Conservation (phyloP, 768 basidiomycete species). For the Macrolepiota fuliginosa region DNA sequence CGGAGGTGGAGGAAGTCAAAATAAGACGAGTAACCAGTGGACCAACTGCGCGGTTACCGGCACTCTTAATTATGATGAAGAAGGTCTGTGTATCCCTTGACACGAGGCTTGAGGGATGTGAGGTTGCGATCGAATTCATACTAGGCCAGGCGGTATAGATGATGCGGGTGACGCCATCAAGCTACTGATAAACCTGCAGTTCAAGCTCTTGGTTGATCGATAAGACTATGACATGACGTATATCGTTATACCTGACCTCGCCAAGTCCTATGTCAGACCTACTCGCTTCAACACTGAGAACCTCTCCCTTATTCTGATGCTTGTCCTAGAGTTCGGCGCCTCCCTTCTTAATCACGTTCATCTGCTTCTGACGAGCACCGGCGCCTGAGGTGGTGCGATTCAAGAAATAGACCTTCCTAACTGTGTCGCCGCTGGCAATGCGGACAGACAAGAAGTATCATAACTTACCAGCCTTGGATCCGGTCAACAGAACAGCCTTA, state of each 20-base stretch:
- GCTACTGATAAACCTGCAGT: conserved; percentile 4
- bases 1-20: conserved; percentile 37
- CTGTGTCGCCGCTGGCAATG: conserved; percentile 21
- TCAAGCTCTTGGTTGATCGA: background rate
- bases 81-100: conserved; percentile 26
- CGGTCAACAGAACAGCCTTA: conserved; percentile 33
- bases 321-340: conserved; percentile 22
- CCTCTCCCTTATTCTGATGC: conserved; percentile 28
- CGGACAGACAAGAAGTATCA: conserved; percentile 32
- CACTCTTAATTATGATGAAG: conserved; percentile 25
- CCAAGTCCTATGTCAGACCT: conserved; percentile 24
- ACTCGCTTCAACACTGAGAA: conserved; percentile 26
- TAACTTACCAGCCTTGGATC: conserved; percentile 35
- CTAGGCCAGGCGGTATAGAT: conserved; percentile 42
- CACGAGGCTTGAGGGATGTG: conserved; percentile 40
- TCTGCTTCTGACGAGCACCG: conserved; percentile 23
- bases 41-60: conserved; percentile 30
- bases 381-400: conserved; percentile 25
- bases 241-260: conserved; percentile 23
- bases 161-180: conserved; percentile 27
- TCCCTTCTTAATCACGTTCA: conserved; percentile 27
- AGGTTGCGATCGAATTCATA: conserved; percentile 37
- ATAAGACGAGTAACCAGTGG: conserved; percentile 27
- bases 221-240: conserved; percentile 11
- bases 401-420: conserved; percentile 29